Conservation (phyloP, 2,329 filamentous ascomycete species). For the Aureobasidium leucospermi region DNA sequence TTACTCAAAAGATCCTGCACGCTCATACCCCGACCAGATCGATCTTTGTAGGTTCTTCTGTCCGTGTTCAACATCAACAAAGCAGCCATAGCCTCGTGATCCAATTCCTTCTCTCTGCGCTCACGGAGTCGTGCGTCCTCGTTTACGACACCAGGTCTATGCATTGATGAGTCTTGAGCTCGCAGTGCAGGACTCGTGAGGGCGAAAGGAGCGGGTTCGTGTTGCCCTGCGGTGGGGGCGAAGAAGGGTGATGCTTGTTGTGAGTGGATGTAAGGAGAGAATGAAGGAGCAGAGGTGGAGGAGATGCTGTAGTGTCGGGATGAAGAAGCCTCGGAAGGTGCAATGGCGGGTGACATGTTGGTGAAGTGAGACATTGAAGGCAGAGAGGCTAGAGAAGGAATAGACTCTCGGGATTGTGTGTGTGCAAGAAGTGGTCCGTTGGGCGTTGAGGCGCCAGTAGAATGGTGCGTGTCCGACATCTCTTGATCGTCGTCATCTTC, state of each 20-base stretch:
- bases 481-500: constrained; percentile 25
- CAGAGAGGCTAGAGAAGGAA: constrained; percentile 9
- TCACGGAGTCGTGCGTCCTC: neutral
- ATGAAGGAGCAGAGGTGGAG: constrained; percentile 28
- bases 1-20: constrained; percentile 39
- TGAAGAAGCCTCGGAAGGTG: constrained; percentile 34
- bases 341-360: constrained; percentile 30
- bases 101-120: constrained; percentile 29
- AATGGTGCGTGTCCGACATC: constrained; percentile 28
- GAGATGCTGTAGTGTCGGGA: constrained; percentile 32
- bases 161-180: constrained; percentile 19
- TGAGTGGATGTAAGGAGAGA: constrained; percentile 32
- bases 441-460: constrained; percentile 16
- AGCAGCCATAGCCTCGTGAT: constrained; percentile 76
- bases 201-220: constrained; percentile 11
- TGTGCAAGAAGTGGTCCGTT: constrained; percentile 13
- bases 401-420: constrained; percentile 16
- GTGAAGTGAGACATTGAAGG: constrained; percentile 7
- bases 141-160: neutral
- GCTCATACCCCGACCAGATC: constrained; percentile 35
- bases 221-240: constrained; percentile 37
- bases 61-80: constrained; percentile 72
- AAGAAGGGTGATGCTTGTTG: constrained; percentile 53
- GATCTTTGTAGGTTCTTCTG: constrained; percentile 16
- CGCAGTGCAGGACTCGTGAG: constrained; percentile 31